Base-by-base conservation (phyloP, 306 rosid genomes). In the Malus sylvestris region DNA sequence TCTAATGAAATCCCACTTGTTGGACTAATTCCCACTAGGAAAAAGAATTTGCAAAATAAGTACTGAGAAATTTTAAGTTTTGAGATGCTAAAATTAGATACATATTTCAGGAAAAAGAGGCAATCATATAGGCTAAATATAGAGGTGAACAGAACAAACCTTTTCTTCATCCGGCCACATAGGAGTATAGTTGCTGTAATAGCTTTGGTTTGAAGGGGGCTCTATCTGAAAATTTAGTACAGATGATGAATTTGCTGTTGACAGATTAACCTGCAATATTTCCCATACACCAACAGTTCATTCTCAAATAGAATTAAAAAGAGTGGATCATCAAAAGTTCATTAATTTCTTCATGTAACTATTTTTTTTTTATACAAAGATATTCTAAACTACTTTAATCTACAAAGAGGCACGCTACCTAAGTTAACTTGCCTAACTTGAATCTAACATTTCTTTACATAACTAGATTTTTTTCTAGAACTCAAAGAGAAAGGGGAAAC, bases 141-240 rank as follows among this genome's bases (percentile, higher is more conserved):
- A 32, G 64, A 81, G 35, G 11, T 23, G 74, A 70, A 23, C 32
- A 74, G 55, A 51, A 51, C 33, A 67, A 84, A 91, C 98, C 93
- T 82, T 85, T 63, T 85, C 90, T 62, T 72, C 84, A 49, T 83
- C 81, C 23, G 86, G 85, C 78, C 75, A 79, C 59, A 69, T 32
- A 19, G 81, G 75, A 65, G 72, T 69, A 55, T 61, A 74, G 68
- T 77, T 87, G 83, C 82, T 74, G 68, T 76, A 61, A 52, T 35
- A 83, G 78, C 81, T 94, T 94, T 94, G 98, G 98, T 94, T 94
- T 94, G 97, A 94, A 94, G 98, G 98, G 98, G 92, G 98, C 97
- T 94, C 98, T 79, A 74, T 76, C 55, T 81, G 75, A 76, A 67
- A 87, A 79, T 75, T 84, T 65, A 81, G 75, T 59, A 79, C 74